Evolutionary conservation across 208 protist genomes (phyloP), one percentile per base, ranked within the genome.

Genomic region (Crithidia bombi): DNA sequence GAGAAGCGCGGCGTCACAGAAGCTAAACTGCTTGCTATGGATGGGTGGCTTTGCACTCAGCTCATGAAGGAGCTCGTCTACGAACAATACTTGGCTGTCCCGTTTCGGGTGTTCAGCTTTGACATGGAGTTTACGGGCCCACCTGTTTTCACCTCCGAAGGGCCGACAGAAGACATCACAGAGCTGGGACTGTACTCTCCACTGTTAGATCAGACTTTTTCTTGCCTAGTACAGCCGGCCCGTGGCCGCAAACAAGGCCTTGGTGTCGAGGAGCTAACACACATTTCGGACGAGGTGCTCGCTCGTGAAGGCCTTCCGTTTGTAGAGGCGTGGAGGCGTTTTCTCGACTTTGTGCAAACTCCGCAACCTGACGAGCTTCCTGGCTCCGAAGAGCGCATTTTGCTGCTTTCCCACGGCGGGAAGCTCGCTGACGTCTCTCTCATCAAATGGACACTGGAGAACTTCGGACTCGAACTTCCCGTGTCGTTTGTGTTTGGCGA

Each of bases 71-170:
- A 86, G 52, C 41, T 94, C 1, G 73, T 94, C 11, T 92, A 89
- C 73, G 82, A 91, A 65, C 82, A 79, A 35, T 96, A 97, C 73
- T 79, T 97, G n/a, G 47, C 85, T 28, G 90, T 97, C 15, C 92
- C 92, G 5, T 95, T 97, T 66, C 83, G 89, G 12, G 81, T 95
- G 0, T 94, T 91, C 46, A 85, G 80, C 30, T 97, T 97, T 74
- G 92, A 97, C 65, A 89, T 97, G 78, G 88, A 97, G 75, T 97
- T 95, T 65, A 93, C 90, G 10, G 88, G 87, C 5, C 87, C 87
- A 5, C 92, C 90, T 15, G 86, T 87, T 12, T 97, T 97, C 71
- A 89, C 86, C 11, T 73, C 88, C 0, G 83, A 93, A 3, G 92
- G 92, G 14, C 92, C 92, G 1, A 94, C 90, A 23, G 86, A 93